phyloP scores from a whole-genome alignment of 2,329 filamentous ascomycete species.

The Sporothrix variecibatus region DNA sequence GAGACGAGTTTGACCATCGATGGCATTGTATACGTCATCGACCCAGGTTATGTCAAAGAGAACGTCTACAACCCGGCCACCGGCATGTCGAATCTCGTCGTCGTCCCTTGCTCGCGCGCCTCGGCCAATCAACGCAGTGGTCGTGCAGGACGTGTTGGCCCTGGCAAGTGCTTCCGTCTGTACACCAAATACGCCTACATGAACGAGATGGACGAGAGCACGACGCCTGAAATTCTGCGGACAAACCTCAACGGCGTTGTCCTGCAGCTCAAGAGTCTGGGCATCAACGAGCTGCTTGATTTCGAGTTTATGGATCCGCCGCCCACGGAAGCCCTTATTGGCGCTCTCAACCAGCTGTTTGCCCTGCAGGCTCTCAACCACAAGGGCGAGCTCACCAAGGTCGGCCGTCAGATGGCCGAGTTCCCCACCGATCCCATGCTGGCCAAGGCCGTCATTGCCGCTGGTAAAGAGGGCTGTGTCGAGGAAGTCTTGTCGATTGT shows the following conservation, averaged over 20 bases:
- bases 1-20: conserved; percentile 96
- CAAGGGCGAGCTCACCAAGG: conserved; percentile 82
- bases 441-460: conserved; percentile 82
- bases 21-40: conserved; percentile 93
- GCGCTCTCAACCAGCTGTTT: conserved; percentile 86
- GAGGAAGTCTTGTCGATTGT: conserved; percentile 91
- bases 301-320: conserved; percentile 98
- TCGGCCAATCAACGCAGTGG: conserved; percentile 92
- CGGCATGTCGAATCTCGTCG: conserved; percentile 88
- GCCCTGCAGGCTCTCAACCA: conserved; percentile 87
- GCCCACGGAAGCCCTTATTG: conserved; percentile 83
- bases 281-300: conserved; percentile 87
- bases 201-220: conserved; percentile 91
- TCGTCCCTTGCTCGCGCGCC: conserved; percentile 87
- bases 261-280: conserved; percentile 81
- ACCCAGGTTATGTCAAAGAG: conserved; percentile 93
- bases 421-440: conserved; percentile 72
- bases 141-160: conserved; percentile 86
- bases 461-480: conserved; percentile 87
- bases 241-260: conserved; percentile 85
- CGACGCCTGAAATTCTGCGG: conserved; percentile 89
- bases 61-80: conserved; percentile 90
- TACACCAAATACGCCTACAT: conserved; percentile 94
- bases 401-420: conserved; percentile 92
- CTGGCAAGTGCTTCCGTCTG: conserved; percentile 88